phyloP scores from a whole-genome alignment of 2,329 filamentous ascomycete species.

The Ceratocystis variospora region DNA sequence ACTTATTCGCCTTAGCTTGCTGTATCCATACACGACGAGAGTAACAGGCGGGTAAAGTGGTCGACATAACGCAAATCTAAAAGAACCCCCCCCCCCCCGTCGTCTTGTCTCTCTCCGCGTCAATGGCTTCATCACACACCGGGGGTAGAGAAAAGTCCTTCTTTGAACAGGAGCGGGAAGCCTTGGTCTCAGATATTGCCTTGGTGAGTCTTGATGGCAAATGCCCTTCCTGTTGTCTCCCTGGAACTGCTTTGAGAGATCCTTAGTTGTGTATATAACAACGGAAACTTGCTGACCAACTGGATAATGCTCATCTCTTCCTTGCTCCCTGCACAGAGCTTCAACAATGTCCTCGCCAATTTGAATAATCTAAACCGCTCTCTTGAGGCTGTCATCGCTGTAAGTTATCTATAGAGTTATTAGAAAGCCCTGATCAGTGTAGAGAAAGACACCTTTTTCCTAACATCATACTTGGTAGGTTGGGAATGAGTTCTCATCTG shows the following conservation, averaged over 20 bases:
- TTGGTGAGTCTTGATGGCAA: slow-evolving; percentile 35
- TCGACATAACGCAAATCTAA: too few relatives aligned
- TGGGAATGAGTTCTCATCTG: slow-evolving; percentile 92
- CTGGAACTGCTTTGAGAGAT: neutral
- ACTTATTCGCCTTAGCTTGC: too few relatives aligned
- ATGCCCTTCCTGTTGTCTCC: slow-evolving; percentile 1
- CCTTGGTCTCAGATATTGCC: slow-evolving; percentile 58
- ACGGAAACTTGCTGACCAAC: neutral
- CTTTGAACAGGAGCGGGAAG: slow-evolving; percentile 63
- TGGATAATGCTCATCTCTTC: neutral
- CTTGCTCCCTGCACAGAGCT: slow-evolving; percentile 34
- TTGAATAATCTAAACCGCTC: slow-evolving; percentile 92
- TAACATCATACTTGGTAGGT: slow-evolving; percentile 38
- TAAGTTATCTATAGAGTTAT: slow-evolving; percentile 30
- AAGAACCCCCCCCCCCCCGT: neutral
- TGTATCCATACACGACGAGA: too few relatives aligned
- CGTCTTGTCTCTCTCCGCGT: neutral
- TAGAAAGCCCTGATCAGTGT: neutral
- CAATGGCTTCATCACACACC: slow-evolving; percentile 9
- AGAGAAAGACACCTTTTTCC: neutral
- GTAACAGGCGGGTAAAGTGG: too few relatives aligned
- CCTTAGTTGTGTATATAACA: neutral
- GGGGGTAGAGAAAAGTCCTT: slow-evolving; percentile 40
- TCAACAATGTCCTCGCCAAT: slow-evolving; percentile 87
- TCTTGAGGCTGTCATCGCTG: slow-evolving; percentile 79